Base-by-base conservation (phyloP, 345 rosid genomes). In the Gossypium bickii region DNA sequence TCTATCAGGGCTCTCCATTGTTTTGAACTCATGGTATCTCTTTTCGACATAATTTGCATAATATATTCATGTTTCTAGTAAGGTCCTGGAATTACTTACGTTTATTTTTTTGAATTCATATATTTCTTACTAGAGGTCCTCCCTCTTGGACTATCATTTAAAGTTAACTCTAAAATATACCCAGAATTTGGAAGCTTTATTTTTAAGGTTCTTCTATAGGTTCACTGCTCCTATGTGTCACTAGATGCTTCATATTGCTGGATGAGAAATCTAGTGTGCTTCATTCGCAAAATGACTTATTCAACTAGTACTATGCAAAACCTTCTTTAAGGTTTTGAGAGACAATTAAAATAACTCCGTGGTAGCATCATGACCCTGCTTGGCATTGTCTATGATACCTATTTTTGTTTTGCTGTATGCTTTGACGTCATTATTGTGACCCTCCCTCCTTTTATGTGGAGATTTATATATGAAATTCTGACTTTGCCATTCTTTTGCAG, bases 401-500 rank as follows among this genome's bases (percentile, higher is more conserved):
- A 10, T 27, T 27, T 29, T 13, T 1, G 16, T 70, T 52, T 52
- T 13, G 10, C 16, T 70, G 47, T 48, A 47, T 67, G 20, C 16
- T 47, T 69, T 55, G 29, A 70, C 12, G 3, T 12, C 11, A 20
- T 18, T n/a, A 38, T 34, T 29, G 10, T 12, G 25, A 70, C 48
- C 12, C 0, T 15, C 45, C 45, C 0, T 15, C 34, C 29, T 53
- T 72, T 70, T 16, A 25, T 7, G 38, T 49, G 53, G 20, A 57
- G 16, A 25, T 48, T 24, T 49, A 1, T 62, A 11, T 61, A 24
- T 17, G 24, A 49, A 29, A 25, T 25, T 60, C 45, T 43, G 65
- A 56, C 57, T 15, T 16, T 60, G 65, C 52, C 38, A 51, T 34
- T 55, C 58, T 56, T 9, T 73, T 66, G 80, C 83, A 89, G 99